Percentiles rank a stretch among this genome's conserved stretches.
Evolutionary conservation across 2,329 filamentous ascomycete genomes (phyloP).

Genomic region (Pseudogymnoascus pannorum): DNA sequence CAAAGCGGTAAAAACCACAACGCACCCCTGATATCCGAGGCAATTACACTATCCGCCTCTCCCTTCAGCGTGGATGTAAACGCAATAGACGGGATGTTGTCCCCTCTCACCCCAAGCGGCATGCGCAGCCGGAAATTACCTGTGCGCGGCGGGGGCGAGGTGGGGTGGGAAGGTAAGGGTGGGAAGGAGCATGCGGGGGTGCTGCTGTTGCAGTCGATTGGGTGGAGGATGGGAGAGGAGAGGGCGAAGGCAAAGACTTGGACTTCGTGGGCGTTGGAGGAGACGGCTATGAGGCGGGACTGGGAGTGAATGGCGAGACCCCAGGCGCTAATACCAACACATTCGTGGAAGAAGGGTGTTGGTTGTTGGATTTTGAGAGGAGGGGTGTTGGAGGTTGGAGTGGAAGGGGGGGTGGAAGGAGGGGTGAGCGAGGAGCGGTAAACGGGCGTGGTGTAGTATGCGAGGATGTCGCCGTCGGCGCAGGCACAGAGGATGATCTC

Average conservation of each 20-base stretch:
- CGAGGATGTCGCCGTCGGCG: slow-evolving; percentile 69
- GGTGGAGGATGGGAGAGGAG: not conserved
- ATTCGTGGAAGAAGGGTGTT: slow-evolving; percentile 61
- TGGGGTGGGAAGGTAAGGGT: not conserved
- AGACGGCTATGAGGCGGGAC: slow-evolving; percentile 80
- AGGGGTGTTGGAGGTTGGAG: not conserved
- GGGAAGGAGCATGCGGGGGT: not conserved
- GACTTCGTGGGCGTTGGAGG: slow-evolving; percentile 61
- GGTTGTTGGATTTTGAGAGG: not conserved
- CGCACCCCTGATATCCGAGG: slow-evolving; percentile 23
- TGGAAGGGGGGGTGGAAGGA: not conserved
- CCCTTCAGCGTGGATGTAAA: slow-evolving; percentile 20
- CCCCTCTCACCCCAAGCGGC: not conserved
- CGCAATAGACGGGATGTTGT: slow-evolving; percentile 26
- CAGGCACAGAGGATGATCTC: slow-evolving; percentile 63
- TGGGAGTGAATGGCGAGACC: slow-evolving; percentile 74
- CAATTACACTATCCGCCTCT: slow-evolving; percentile 21
- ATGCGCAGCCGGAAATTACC: not conserved
- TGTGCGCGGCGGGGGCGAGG: not conserved
- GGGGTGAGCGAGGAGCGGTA: not conserved
- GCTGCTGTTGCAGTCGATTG: not conserved
- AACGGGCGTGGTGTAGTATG: slow-evolving; percentile 50
- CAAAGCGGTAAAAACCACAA: slow-evolving; percentile 13
- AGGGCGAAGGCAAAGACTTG: slow-evolving; percentile 45
- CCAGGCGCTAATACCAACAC: slow-evolving; percentile 77